Percentiles rank a stretch among this genome's conserved stretches.
phyloP scores from a whole-genome alignment of 202 grass and related monocot genomes.

The Carex arenaria region DNA sequence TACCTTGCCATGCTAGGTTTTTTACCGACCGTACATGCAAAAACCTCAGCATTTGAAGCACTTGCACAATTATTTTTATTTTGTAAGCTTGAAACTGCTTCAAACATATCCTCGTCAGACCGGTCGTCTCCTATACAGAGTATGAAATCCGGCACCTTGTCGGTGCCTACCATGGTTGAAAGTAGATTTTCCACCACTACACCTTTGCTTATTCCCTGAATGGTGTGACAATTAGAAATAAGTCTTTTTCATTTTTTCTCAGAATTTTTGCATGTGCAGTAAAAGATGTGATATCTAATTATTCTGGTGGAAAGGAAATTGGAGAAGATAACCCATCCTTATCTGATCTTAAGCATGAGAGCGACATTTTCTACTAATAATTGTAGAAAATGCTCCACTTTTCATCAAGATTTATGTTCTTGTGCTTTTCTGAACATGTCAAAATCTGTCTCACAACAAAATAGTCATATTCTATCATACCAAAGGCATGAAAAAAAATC shows the following conservation, averaged over 20 bases:
- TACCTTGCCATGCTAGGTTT: slow-evolving; percentile 99
- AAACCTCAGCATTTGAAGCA: slow-evolving; percentile 66
- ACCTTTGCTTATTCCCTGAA: slow-evolving; percentile 98
- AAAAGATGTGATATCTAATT: slow-evolving; percentile 36
- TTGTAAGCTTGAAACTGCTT: slow-evolving; percentile 44
- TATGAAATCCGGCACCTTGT: slow-evolving; percentile 66
- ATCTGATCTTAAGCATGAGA: slow-evolving; percentile 46
- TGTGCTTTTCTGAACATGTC: neutral
- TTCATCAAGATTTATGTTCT: neutral
- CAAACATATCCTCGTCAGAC: slow-evolving; percentile 98
- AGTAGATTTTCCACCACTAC: slow-evolving; percentile 62
- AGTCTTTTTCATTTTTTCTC: neutral
- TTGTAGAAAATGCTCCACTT: neutral
- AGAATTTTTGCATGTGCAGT: slow-evolving; percentile 2
- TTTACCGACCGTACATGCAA: slow-evolving; percentile 93
- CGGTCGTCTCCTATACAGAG: slow-evolving; percentile 93
- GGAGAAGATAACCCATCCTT: slow-evolving; percentile 41
- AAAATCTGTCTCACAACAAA: neutral
- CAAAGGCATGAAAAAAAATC: neutral
- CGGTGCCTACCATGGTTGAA: slow-evolving; percentile 41
- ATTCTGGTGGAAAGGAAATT: slow-evolving; percentile 43
- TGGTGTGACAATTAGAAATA: neutral
- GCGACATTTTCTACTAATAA: slow-evolving; percentile 25
- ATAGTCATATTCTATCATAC: neutral
- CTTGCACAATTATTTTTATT: slow-evolving; percentile 19